Base-by-base conservation (phyloP, 441 rosid genomes). In the Sinapis alba region DNA sequence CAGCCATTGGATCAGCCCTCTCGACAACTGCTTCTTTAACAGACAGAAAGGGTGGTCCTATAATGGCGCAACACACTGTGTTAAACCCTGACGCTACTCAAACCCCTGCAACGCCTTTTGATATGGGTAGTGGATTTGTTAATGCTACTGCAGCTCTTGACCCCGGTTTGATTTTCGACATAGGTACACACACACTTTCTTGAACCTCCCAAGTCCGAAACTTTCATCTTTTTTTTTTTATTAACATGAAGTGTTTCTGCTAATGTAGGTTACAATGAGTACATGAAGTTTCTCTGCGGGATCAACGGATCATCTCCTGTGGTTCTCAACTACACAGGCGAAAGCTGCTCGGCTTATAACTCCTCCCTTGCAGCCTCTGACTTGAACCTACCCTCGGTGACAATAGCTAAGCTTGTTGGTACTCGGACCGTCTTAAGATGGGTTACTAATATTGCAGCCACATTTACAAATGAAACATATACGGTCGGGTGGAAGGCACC, bases 51-150 rank as follows among this genome's bases (percentile, higher is more conserved):
- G 96, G 97, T 45, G 85, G 86, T 16, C 90, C 81, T 1, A 90
- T 95, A 82, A 88, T 93, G 97, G 98, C 99, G 36, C 98, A 96
- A 74, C 97, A 90, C 6, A 83, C 94, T 73, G 90, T 84, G 73
- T 61, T 91, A 65, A 89, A 89, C 78, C 97, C 98, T 0, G 98
- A 93, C 45, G 27, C 73, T 68, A 93, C 80, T 75, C 91, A 91
- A 80, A 85, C 97, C 36, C 98, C 99, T 6, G 99, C 97, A 34
- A 91, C 97, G 4, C 94, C 99, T 21, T 93, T 93, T 4, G 99
- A 96, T 83, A 90, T 91, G 98, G 99, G 99, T 65, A 89, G 94
- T 32, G 99, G 99, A 64, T 93, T 90, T 72, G 99, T 91, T 59
- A 90, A 93, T 84, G 96, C 97, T 21, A 93, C 97, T 16, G 94